A percentile compares a stretch with the other conserved stretches of the same genome.
These are phyloP conservation scores for Waitea zeae DNA, from an alignment of 1,284 basidiomycete species.

Conservation along the genomic window DNA sequence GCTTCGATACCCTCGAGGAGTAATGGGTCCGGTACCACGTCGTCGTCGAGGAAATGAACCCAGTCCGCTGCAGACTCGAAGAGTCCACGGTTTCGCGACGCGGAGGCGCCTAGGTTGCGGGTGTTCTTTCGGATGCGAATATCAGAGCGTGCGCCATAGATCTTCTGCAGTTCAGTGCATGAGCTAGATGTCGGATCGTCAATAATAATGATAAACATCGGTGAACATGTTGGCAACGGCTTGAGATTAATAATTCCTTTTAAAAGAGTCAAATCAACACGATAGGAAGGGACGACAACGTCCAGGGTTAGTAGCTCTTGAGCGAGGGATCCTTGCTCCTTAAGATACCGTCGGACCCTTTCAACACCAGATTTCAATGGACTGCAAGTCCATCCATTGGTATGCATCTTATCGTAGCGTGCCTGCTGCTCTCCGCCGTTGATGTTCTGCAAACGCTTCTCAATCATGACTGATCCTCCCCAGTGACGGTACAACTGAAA, in stretches of 20 bases:
- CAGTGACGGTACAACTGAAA: constrained; percentile 43
- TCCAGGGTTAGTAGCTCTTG: constrained; percentile 29
- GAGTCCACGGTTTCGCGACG: constrained; percentile 29
- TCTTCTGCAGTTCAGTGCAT: constrained; percentile 16
- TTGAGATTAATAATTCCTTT: constrained; percentile 23
- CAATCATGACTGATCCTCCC: constrained; percentile 28
- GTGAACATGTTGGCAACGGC: constrained; percentile 21
- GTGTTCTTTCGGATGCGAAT: constrained; percentile 29
- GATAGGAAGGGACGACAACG: constrained; percentile 35
- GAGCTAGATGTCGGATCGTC: constrained; percentile 29
- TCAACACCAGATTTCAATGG: constrained; percentile 22
- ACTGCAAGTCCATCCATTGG: constrained; percentile 29
- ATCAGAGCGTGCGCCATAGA: constrained; percentile 21
- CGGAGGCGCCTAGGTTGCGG: constrained; percentile 26
- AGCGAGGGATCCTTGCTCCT: constrained; percentile 8
- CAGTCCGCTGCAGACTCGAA: constrained; percentile 28
- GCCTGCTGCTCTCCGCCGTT: constrained; percentile 28
- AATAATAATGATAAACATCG: constrained; percentile 39
- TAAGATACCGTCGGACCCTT: constrained; percentile 20
- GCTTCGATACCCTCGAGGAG: constrained; percentile 28
- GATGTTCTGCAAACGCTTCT: constrained; percentile 21
- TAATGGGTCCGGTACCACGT: constrained; percentile 24
- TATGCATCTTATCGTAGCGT: constrained; percentile 27
- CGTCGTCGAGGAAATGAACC: constrained; percentile 40
- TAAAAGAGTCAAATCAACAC: constrained; percentile 28